These are phyloP conservation scores for Eremochloa ophiuroides DNA, from an alignment of 176 grass and related monocot species.

Conservation along the genomic window DNA sequence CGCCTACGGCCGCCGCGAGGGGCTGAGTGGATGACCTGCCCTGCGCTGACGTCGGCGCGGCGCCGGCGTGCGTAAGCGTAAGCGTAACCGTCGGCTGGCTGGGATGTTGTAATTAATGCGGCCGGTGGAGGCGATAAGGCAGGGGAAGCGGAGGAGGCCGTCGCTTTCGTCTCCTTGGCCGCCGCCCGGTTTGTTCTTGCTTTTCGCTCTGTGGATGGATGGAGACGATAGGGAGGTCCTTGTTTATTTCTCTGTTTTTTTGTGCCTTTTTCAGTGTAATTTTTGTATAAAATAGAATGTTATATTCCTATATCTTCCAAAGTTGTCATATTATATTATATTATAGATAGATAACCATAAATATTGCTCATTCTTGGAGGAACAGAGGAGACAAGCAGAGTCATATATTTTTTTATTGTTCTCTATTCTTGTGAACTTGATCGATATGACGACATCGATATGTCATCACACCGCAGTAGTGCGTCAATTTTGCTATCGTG, in stretches of 20 bases:
- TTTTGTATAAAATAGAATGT: background rate
- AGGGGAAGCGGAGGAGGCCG: background rate
- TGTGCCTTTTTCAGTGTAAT: background rate
- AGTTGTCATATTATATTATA: background rate
- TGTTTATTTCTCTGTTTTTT: background rate
- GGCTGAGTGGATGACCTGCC: background rate
- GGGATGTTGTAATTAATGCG: background rate
- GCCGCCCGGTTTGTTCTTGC: background rate
- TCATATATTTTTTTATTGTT: background rate
- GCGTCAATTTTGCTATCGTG: background rate
- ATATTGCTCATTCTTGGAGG: background rate
- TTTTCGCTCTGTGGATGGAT: background rate
- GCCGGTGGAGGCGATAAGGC: conserved; percentile 43
- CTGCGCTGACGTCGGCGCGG: background rate
- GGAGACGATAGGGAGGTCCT: background rate
- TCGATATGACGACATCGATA: background rate
- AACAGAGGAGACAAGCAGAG: background rate
- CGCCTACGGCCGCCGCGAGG: background rate
- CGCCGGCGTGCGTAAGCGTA: conserved; percentile 5
- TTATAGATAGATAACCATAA: background rate
- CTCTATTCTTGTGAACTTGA: background rate
- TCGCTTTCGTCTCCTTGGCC: conserved; percentile 29
- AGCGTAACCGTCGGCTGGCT: background rate
- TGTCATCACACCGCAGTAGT: background rate
- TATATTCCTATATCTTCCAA: background rate